Evolutionary conservation across 257 asterid genomes (phyloP), one percentile per base, ranked within the genome.

Genomic region (Buddleja alternifolia): DNA sequence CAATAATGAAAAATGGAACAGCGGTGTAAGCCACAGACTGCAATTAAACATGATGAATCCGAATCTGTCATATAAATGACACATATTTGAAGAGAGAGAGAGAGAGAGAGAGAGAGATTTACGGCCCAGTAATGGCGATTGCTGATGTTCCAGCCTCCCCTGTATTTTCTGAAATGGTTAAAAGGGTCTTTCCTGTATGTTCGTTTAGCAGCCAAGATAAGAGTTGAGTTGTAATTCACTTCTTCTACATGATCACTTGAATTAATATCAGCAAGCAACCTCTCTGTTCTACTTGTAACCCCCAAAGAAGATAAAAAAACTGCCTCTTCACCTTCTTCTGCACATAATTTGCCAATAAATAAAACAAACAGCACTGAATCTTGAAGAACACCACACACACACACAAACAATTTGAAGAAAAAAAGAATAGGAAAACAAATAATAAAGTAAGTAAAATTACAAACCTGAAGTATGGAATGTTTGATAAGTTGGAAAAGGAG

Each of bases 71-170:
- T 58, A 12, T n/a, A n/a, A 16, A 39, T 8, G 60, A 19, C 34
- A 55, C 59, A 15, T 29, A 46, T 15, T 29, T 51, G 45, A 44
- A 29, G 3, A 29, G 34, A 2, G 23, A 44, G 20, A 29, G 34
- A 29, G 34, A 29, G 5, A 29, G 34, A 29, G 34, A 29, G 34
- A 5, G 5, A 29, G 66, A 52, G 36, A 81, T 92, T 80, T 81
- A 92, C 98, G 77, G 92, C 93, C 98, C 98, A 92, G 83, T 92
- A 92, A 85, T 89, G 97, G 44, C 71, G 56, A 52, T 89, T 82
- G 24, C 93, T 89, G 54, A 92, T 89, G 67, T 92, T 92, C 98
- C 96, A 92, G 0, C 98, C 98, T 16, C 96, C 98, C 6, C 69
- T 71, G 67, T 92, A 92, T 54, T 48, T 83, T 19, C 75, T 52